Percentiles rank a stretch among this genome's conserved stretches.
These are phyloP conservation scores for Plasmodium billcollinsi DNA, from an alignment of 169 alveolate genomes.

Conservation along the genomic window DNA sequence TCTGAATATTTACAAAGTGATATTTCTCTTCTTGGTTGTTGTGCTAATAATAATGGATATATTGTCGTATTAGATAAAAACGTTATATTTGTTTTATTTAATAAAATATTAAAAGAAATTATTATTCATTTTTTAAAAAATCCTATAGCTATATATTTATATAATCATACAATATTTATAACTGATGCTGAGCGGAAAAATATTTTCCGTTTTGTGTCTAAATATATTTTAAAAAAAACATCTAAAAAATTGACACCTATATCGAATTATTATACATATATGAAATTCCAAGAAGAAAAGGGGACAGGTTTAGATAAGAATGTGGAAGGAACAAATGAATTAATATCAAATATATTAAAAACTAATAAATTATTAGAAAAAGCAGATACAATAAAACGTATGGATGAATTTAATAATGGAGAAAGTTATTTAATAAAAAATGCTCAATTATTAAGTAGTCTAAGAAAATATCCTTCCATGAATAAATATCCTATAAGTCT, in stretches of 20 bases:
- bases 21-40: conserved; percentile 22
- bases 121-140: conserved; percentile 34
- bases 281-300: not conserved
- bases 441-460: not conserved
- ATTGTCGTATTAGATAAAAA: conserved; percentile 10
- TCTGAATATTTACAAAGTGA: not conserved
- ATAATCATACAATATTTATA: conserved; percentile 18
- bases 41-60: not conserved
- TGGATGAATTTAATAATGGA: not conserved
- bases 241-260: not conserved
- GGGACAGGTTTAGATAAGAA: not conserved
- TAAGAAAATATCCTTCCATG: not conserved
- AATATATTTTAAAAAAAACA: not conserved
- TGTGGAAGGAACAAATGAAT: not conserved
- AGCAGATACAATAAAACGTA: not conserved
- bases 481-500: not conserved
- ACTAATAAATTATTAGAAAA: not conserved
- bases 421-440: not conserved
- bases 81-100: not conserved
- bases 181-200: conserved; percentile 59
- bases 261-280: not conserved
- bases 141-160: conserved; percentile 54
- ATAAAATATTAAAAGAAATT: not conserved
- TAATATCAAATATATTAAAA: too few species aligned
- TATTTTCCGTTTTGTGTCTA: conserved; percentile 20